Base-by-base conservation (phyloP, 2,329 filamentous ascomycete species). In the Camillea tinctor region DNA sequence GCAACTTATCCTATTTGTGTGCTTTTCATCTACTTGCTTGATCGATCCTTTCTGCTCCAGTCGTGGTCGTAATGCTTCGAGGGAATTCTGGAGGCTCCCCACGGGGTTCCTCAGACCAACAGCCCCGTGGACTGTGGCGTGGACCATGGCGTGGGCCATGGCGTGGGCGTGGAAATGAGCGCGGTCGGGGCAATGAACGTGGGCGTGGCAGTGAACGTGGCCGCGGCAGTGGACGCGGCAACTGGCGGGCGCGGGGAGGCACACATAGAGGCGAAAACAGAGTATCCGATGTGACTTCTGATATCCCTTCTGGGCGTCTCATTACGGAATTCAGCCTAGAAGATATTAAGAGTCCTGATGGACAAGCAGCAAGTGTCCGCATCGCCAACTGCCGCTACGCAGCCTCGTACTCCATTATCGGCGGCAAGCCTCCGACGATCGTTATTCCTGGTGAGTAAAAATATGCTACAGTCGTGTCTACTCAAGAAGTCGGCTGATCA, bases 331-430 rank as follows among this genome's bases (percentile, higher is more conserved):
- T 69, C 23, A 56, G 50, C 4, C 40, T 59, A 3, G 60, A 54
- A 19, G 56, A 52, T 58, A 17, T 51, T 44, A 52, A 59, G 8
- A 59, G 19, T 22, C 36, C 53, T 22, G 36, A 40, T 44, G 26
- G 21, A 26, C 23, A 48, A 2, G 49, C n/a, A 8, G 56, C 44
- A 9, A 63, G 66, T 21, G 61, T 61, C 24, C 65, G 60, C 50
- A 69, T 70, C 50, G 66, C 52, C 5, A 54, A 68, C 24, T 67
- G 64, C 56, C 59, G 50, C 57, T 66, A 67, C 50, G 58, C 61
- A 2, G 66, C 65, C 52, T 71, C 68, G 19, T 71, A 71, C 50
- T 69, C 68, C 3, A 48, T 71, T n/a, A 58, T 56, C 1, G 64
- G 65, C n/a, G 55, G 60, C 17, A 51, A 55, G 30, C 49, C 59